These are phyloP conservation scores for Alternaria incomplexa DNA, from an alignment of 2,329 filamentous ascomycete species.

Conservation along the genomic window DNA sequence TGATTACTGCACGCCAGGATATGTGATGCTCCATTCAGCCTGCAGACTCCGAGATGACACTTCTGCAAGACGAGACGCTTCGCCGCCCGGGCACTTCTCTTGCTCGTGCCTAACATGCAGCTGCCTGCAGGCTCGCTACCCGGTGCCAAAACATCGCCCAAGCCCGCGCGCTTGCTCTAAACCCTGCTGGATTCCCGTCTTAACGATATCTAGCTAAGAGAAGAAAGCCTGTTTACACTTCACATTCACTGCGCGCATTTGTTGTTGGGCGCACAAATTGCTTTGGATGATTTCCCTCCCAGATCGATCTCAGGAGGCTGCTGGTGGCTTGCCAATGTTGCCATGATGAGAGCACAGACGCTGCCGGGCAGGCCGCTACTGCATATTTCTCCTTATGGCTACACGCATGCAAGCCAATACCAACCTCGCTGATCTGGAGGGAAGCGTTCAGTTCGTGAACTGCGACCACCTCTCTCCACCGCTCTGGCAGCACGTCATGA, in stretches of 20 bases:
- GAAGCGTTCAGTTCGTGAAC: neutral
- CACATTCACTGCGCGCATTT: neutral
- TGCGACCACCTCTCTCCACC: neutral
- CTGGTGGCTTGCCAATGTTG: conserved; percentile 12
- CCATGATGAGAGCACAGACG: conserved; percentile 11
- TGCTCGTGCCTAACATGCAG: conserved; percentile 19
- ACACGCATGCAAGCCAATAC: conserved; percentile 8
- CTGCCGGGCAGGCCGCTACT: conserved; percentile 6
- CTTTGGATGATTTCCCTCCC: conserved; percentile 1
- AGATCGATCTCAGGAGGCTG: conserved; percentile 12
- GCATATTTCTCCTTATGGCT: conserved; percentile 10
- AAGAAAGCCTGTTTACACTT: conserved; percentile 4
- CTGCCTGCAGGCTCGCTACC: conserved; percentile 8
- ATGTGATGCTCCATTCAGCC: conserved; percentile 19
- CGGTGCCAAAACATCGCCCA: conserved; percentile 6
- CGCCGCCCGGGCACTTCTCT: conserved; percentile 10
- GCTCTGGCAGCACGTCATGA: neutral
- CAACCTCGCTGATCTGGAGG: neutral
- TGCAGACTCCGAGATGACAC: conserved; percentile 11
- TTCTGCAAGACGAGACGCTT: conserved; percentile 2
- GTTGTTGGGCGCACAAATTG: conserved; percentile 1
- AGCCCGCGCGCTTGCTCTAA: neutral
- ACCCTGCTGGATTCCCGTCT: conserved; percentile 3
- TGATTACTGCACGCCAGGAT: neutral
- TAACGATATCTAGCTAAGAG: neutral